These are phyloP conservation scores for carrot (Daucus carota) DNA, from an alignment of 129 eudicot genomes.

Conservation along the genomic window DH1_v3.0 NC_030386.2:30529001-30529500, in stretches of 20 bases:
- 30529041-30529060: not conserved
- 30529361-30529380: not conserved
- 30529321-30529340: not conserved
- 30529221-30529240: not conserved
- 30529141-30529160: not conserved
- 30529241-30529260: not conserved
- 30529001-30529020: not conserved
- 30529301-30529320: not conserved
- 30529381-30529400: not conserved
- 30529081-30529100: not conserved
- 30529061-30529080: not conserved
- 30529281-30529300: not conserved
- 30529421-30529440: no score
- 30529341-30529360: not conserved
- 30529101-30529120: not conserved
- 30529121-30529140: not conserved
- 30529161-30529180: not conserved
- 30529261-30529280: not conserved
- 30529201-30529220: not conserved
- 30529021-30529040: not conserved
- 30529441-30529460: no score
- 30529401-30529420: not conserved
- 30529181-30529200: not conserved
- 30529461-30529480: no score
- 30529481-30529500: no score